Evolutionary conservation across 2,329 filamentous ascomycete genomes (phyloP).

Genomic region (Fusarium xylarioides): DNA sequence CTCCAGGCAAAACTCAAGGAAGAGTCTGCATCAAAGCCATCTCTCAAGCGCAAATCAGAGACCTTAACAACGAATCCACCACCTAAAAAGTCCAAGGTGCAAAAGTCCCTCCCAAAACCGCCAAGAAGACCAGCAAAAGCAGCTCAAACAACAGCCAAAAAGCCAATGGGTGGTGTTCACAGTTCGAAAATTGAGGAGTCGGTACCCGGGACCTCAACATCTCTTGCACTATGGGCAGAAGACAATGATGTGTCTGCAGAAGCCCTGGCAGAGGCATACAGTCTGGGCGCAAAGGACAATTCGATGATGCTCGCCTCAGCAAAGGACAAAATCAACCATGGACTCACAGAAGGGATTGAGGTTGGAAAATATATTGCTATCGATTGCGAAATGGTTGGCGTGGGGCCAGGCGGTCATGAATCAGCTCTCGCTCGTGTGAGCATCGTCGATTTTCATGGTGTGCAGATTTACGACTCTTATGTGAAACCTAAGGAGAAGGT

Average conservation of each 20-base stretch:
- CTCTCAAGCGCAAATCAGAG: constrained; percentile 56
- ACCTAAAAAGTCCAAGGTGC: constrained; percentile 44
- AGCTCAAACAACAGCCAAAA: constrained; percentile 15
- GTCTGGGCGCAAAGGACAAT: constrained; percentile 60
- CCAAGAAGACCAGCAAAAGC: constrained; percentile 2
- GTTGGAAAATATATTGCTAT: constrained; percentile 91
- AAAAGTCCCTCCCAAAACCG: constrained; percentile 11
- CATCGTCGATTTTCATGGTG: constrained; percentile 91
- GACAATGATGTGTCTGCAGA: constrained; percentile 69
- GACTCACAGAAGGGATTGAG: constrained; percentile 68
- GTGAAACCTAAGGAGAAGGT: constrained; percentile 81
- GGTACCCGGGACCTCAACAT: constrained; percentile 57
- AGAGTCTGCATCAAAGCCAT: constrained; percentile 51
- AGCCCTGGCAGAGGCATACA: constrained; percentile 69
- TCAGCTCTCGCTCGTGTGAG: constrained; percentile 87
- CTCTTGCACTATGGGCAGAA: constrained; percentile 67
- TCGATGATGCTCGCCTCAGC: constrained; percentile 57
- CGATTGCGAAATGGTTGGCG: constrained; percentile 98
- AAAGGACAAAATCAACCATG: constrained; percentile 69
- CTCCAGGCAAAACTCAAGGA: constrained; percentile 70
- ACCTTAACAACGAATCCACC: constrained; percentile 38
- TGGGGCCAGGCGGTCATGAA: constrained; percentile 74
- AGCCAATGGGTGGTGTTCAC: constrained; percentile 65
- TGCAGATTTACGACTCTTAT: constrained; percentile 93
- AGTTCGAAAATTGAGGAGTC: constrained; percentile 56